Base-by-base conservation (phyloP, 352 stramenopile species). In the Elongisporangium undulatum region DNA sequence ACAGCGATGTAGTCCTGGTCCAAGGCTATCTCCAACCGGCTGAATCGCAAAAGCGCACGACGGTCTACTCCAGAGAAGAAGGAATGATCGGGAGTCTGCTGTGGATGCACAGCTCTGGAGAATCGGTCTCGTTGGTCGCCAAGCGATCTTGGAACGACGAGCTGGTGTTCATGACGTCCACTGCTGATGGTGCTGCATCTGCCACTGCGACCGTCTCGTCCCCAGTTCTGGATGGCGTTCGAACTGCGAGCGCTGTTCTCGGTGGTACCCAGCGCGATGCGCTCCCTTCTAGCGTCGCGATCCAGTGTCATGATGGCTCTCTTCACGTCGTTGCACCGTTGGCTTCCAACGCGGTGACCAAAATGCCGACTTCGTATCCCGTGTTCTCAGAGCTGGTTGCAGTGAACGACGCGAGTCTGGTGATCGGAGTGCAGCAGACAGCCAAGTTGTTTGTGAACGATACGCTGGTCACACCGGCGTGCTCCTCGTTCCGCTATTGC, bases 401-500 rank as follows among this genome's bases (percentile, higher is more conserved):
- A 17, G 3, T 6, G 1, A n/a, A 45, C 20, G 59, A 55, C 26
- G 38, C 17, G 4, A 19, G 66, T n/a, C 21, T 80, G 20, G 62
- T 76, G 0, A 60, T 90, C 59, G 80, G 78, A 10, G 58, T 85
- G 10, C 67, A 83, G 24, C 39, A 56, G 8, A 77, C 63, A 10
- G 64, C 71, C 24, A 79, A 86, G 53, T 54, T 92, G 53, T 81
- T 75, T 19, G 79, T 89, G 22, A 79, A 86, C 38, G 62, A 66
- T 5, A 24, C 66, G 12, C 57, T 76, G 16, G n/a, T 87, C 10
- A 65, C 61, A 7, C 61, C 71, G 5, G 78, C 79, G 10, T 85
- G 76, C 34, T 86, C 79, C 4, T 88, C 84, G 1, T 92, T 92
- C 68, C 66, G 64, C n/a, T 77, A 85, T 45, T 76, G 71, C 51